Evolutionary conservation across 768 basidiomycete genomes (phyloP), one percentile per base, ranked within the genome.

Genomic region (Lactifluus subvellereus): DNA sequence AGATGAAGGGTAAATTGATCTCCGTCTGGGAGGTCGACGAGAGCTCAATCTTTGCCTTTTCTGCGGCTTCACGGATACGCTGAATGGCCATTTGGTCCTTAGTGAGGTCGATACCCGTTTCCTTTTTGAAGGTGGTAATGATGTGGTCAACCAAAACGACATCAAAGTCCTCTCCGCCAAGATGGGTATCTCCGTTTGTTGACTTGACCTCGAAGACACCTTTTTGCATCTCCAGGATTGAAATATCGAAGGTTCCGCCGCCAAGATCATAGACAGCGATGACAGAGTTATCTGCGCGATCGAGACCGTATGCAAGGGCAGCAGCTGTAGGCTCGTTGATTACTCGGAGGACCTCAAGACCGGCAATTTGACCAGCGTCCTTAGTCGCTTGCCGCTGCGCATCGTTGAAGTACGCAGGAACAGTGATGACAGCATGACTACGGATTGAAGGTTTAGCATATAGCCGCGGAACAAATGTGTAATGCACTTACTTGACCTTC

Each of bases 161-260:
- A 72, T 98, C 97, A 72, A 98, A 98, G 76, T 98, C 97, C 77
- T 99, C 97, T 73, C 88, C 88, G 73, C 75, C 97, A 61, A 99
- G 85, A 74, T 99, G 97, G 16, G 97, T 98, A 76, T 99, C 96
- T 73, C 97, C 97, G 72, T 98, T 98, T 59, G 97, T 99, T 0
- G 97, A 98, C 80, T 98, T 99, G 73, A 99, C 97, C 76, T 98
- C 97, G 75, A 98, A 99, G 10, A 99, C 95, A 70, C 96, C 97
- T 77, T 97, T 95, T 76, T 98, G 94, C 94, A 98, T 98, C 78
- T 98, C 95, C 60, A 99, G 81, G 69, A 99, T 95, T 33, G 97
- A 99, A 72, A 99, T 94, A 93, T 98, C 96, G 75, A 98, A 98
- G 27, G 96, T 98, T 60, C 96, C 96, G 70, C 96, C 96, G 69